A percentile compares a stretch with the other conserved stretches of the same genome.
Conservation (phyloP, 176 grass and related monocot genomes). For the Oryza brachyantha region DNA sequence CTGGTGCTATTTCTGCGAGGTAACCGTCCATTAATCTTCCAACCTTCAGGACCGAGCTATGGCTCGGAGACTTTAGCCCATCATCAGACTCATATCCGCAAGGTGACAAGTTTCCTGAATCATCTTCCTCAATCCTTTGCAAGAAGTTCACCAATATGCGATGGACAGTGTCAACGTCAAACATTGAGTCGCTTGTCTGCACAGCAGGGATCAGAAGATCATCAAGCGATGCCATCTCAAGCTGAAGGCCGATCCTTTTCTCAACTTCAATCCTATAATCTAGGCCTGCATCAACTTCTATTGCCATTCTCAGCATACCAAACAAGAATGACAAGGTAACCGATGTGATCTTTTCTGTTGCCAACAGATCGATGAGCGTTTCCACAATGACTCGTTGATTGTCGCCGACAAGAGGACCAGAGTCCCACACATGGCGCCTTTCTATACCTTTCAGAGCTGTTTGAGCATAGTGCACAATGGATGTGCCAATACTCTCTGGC, state of each 20-base stretch:
- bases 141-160: constrained; percentile 87
- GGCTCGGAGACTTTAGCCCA: constrained; percentile 59
- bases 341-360: constrained; percentile 68
- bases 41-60: constrained; percentile 76
- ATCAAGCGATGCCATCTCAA: constrained; percentile 82
- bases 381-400: constrained; percentile 60
- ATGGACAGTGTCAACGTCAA: constrained; percentile 81
- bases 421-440: constrained; percentile 61
- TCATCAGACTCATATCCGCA: constrained; percentile 75
- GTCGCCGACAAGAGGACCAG: constrained; percentile 59
- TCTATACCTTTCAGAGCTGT: constrained; percentile 69
- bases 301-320: constrained; percentile 89
- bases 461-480: constrained; percentile 75
- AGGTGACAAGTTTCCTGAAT: constrained; percentile 57
- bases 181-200: constrained; percentile 76
- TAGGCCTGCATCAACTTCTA: constrained; percentile 59
- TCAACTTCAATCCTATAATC: constrained; percentile 72
- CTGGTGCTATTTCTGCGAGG: constrained; percentile 72
- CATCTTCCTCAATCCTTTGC: constrained; percentile 75
- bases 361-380: constrained; percentile 62
- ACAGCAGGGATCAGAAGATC: constrained; percentile 73
- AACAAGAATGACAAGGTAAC: constrained; percentile 82
- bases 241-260: constrained; percentile 69
- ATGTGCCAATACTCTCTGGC: constrained; percentile 62
- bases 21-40: constrained; percentile 70